These are phyloP conservation scores for Monilinia laxa DNA, from an alignment of 2,329 filamentous ascomycete genomes.

Conservation along the genomic window DNA sequence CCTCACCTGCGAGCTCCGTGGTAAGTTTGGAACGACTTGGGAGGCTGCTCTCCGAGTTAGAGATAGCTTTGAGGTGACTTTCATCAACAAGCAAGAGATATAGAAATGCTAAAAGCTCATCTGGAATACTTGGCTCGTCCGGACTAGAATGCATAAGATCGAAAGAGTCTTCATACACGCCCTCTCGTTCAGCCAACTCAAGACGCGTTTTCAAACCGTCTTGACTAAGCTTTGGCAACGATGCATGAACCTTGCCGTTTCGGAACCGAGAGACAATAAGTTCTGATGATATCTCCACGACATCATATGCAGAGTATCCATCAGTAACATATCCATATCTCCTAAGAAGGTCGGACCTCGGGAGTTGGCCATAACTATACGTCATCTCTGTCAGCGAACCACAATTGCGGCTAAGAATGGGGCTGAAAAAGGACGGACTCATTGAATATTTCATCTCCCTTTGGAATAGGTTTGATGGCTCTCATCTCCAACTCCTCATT, in stretches of 20 bases:
- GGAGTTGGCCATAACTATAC: conserved; percentile 59
- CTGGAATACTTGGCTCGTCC: conserved; percentile 38
- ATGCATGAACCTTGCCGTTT: conserved; percentile 20
- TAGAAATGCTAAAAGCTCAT: conserved; percentile 43
- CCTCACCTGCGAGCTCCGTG: conserved; percentile 42
- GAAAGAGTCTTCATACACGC: conserved; percentile 60
- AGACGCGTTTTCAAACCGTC: conserved; percentile 37
- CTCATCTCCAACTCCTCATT: conserved; percentile 58
- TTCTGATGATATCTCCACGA: conserved; percentile 59
- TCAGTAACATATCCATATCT: conserved; percentile 68
- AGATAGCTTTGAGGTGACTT: conserved; percentile 43
- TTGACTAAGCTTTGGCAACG: conserved; percentile 32
- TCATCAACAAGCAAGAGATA: conserved; percentile 46
- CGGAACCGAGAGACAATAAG: conserved; percentile 44
- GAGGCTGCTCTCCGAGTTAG: conserved; percentile 40
- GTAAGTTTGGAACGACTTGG: conserved; percentile 46
- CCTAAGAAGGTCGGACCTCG: conserved; percentile 63
- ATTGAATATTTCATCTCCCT: conserved; percentile 65
- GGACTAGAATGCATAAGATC: conserved; percentile 45
- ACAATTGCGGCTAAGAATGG: background rate
- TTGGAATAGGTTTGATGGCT: conserved; percentile 54
- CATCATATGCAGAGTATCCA: conserved; percentile 64
- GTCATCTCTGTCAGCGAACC: conserved; percentile 1
- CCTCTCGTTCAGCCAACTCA: conserved; percentile 54
- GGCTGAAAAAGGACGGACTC: conserved; percentile 43